Evolutionary conservation across 2,329 filamentous ascomycete genomes (phyloP).

Genomic region (Trichoderma brevicompactum): DNA sequence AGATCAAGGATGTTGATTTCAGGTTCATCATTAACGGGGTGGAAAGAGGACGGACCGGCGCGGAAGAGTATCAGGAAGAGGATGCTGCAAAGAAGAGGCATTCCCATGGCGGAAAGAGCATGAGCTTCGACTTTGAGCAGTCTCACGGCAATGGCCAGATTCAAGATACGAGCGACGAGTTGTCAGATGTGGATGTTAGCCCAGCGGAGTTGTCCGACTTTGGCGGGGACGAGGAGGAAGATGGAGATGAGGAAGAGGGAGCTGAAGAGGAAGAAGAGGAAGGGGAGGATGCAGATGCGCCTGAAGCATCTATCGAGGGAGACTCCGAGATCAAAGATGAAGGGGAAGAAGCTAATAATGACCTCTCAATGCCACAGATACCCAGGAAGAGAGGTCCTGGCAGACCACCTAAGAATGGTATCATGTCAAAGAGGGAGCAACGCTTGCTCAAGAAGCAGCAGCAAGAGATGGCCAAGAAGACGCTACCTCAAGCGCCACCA

Average conservation of each 20-base stretch:
- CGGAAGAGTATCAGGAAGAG: constrained; percentile 59
- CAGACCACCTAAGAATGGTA: constrained; percentile 79
- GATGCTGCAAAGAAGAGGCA: constrained; percentile 53
- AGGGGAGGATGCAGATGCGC: constrained; percentile 36
- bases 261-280: constrained; percentile 39
- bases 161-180: constrained; percentile 59
- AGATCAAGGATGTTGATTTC: constrained; percentile 73
- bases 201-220: constrained; percentile 48
- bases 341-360: constrained; percentile 38
- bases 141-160: constrained; percentile 61
- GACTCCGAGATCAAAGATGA: constrained; percentile 40
- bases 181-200: constrained; percentile 51
- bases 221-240: constrained; percentile 40
- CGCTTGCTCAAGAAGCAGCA: constrained; percentile 64
- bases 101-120: constrained; percentile 65
- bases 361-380: constrained; percentile 48
- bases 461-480: constrained; percentile 55
- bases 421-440: constrained; percentile 80
- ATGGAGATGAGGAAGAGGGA: constrained; percentile 35
- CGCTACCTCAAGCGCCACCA: constrained; percentile 51
- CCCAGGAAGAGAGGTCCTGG: constrained; percentile 76
- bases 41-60: constrained; percentile 60
- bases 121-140: constrained; percentile 75
- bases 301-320: constrained; percentile 31
- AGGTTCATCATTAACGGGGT: constrained; percentile 70